Percentiles rank a stretch among this genome's conserved stretches.
These are phyloP conservation scores for Eucalyptus dawsonii DNA, from an alignment of 345 rosid species.

Conservation along the genomic window DNA sequence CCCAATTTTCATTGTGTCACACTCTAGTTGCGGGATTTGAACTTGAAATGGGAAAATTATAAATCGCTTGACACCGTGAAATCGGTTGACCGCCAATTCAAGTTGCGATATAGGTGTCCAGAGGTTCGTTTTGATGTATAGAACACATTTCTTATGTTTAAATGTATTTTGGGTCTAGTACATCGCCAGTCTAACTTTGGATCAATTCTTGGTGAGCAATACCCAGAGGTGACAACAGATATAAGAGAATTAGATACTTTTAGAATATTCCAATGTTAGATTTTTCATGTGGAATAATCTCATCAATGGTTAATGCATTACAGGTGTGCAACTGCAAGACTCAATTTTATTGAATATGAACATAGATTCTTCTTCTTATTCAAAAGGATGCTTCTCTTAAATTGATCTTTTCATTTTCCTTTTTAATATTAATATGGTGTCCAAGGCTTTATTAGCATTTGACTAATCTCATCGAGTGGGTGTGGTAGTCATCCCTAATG, in stretches of 20 bases:
- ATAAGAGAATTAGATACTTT: neutral
- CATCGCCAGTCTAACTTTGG: fast-evolving
- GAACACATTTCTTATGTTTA: neutral
- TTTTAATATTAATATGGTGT: neutral
- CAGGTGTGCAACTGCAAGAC: neutral
- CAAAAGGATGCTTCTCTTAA: neutral
- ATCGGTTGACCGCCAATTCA: neutral
- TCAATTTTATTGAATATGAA: neutral
- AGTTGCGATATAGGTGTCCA: neutral
- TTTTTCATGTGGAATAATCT: neutral
- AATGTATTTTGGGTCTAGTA: neutral
- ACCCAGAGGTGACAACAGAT: neutral
- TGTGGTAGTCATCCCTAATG: neutral
- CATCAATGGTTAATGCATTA: neutral
- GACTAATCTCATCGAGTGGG: neutral
- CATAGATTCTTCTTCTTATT: neutral
- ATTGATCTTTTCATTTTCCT: neutral
- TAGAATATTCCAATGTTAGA: neutral
- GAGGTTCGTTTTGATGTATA: neutral
- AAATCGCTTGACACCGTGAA: fast-evolving
- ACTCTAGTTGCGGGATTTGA: no score
- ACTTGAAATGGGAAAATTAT: neutral
- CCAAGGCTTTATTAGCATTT: neutral
- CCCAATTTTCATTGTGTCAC: neutral
- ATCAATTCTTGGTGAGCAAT: neutral